Percentiles rank a stretch among this genome's conserved stretches.
These are phyloP conservation scores for Rhodotorula glutinis DNA, from an alignment of 1,284 basidiomycete genomes.

Conservation along the genomic window DNA sequence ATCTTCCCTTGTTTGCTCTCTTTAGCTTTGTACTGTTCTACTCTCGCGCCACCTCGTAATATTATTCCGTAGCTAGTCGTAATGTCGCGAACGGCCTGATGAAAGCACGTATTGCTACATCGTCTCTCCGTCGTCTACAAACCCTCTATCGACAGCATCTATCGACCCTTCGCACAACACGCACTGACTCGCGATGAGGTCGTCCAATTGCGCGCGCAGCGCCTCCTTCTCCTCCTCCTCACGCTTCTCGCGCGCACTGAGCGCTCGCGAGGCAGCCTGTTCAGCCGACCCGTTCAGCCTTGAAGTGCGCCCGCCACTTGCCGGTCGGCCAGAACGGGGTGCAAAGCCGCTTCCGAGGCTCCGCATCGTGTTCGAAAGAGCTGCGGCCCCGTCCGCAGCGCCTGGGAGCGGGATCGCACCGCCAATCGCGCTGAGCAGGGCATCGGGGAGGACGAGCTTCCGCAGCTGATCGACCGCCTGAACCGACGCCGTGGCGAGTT, in stretches of 20 bases:
- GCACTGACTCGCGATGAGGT: slow-evolving; percentile 78
- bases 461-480: slow-evolving; percentile 65
- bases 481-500: slow-evolving; percentile 73
- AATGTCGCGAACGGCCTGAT: too few species aligned
- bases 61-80: not conserved
- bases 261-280: not conserved
- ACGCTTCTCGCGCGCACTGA: slow-evolving; percentile 37
- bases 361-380: slow-evolving; percentile 52
- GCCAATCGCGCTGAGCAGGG: slow-evolving; percentile 56
- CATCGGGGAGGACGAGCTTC: slow-evolving; percentile 87
- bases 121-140: slow-evolving; percentile 53
- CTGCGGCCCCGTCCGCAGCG: slow-evolving; percentile 44
- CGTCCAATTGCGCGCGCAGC: slow-evolving; percentile 75
- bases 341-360: slow-evolving; percentile 53
- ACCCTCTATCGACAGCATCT: slow-evolving; percentile 55
- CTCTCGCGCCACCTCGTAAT: not conserved
- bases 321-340: not conserved
- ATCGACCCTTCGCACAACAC: slow-evolving; percentile 87
- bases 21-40: not conserved
- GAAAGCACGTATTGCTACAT: slow-evolving; percentile 45
- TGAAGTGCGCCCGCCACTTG: slow-evolving; percentile 19
- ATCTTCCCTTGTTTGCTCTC: not conserved
- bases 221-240: slow-evolving; percentile 58
- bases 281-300: slow-evolving; percentile 46
- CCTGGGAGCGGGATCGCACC: slow-evolving; percentile 45